Conservation (phyloP, 768 basidiomycete genomes). For the Rhodotorula babjevae region DNA sequence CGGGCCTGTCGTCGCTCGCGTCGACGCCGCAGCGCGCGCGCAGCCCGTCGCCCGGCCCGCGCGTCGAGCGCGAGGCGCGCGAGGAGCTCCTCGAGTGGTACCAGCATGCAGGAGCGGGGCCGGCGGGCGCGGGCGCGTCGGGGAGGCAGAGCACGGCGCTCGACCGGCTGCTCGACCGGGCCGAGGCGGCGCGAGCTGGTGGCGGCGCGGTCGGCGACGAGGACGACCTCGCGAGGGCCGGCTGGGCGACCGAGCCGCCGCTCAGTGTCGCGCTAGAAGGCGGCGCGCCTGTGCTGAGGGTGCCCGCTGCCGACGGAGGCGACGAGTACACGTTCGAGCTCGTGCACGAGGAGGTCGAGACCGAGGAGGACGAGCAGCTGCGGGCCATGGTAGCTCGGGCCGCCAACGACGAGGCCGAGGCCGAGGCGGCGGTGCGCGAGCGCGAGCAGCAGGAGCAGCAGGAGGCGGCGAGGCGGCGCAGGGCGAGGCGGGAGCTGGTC, state of each 20-base stretch:
- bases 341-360: neutral
- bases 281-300: neutral
- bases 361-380: neutral
- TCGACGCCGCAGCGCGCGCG: neutral
- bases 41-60: neutral
- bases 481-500: neutral
- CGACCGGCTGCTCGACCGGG: neutral
- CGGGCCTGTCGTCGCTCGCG: neutral
- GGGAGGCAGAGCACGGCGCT: neutral
- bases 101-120: neutral
- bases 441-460: neutral
- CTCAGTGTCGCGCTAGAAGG: neutral
- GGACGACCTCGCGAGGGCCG: neutral
- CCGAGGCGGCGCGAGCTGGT: neutral
- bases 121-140: neutral
- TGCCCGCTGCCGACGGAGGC: neutral
- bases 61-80: neutral
- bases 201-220: neutral
- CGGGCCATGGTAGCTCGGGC: no score
- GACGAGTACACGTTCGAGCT: slow-evolving; percentile 1
- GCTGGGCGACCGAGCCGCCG: no score
- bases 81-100: neutral
- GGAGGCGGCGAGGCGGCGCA: neutral
- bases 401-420: neutral
- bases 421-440: neutral